A percentile compares a stretch with the other conserved stretches of the same genome.
These are phyloP conservation scores for Phytophthora pistaciae DNA, from an alignment of 352 stramenopile species.

Conservation along the genomic window DNA sequence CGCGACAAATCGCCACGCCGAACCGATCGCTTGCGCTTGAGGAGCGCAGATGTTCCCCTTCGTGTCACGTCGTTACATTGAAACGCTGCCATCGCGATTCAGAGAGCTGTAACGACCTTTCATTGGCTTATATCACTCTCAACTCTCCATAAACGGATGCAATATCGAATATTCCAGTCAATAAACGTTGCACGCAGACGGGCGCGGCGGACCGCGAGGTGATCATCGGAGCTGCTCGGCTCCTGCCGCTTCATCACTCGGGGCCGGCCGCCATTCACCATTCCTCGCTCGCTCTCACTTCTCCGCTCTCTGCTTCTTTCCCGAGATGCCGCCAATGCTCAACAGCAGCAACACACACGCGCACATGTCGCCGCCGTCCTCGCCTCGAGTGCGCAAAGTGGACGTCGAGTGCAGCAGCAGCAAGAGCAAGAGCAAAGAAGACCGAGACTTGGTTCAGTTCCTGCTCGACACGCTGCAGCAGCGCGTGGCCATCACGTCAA, in stretches of 20 bases:
- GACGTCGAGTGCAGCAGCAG: slow-evolving; percentile 9
- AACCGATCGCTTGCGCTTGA: slow-evolving; percentile 12
- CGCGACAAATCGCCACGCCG: slow-evolving; percentile 24
- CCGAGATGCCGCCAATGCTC: slow-evolving; percentile 37
- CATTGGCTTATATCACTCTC: not conserved
- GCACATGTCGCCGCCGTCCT: slow-evolving; percentile 23
- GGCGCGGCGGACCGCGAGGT: not conserved
- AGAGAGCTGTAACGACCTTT: not conserved
- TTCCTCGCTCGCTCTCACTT: not conserved
- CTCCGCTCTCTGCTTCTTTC: not conserved
- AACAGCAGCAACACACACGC: slow-evolving; percentile 36
- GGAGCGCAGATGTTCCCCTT: not conserved
- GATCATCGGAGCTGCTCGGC: slow-evolving; percentile 16
- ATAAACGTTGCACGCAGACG: not conserved
- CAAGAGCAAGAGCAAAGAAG: not conserved
- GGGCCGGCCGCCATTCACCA: not conserved
- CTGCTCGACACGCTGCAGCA: slow-evolving; percentile 52
- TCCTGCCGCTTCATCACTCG: slow-evolving; percentile 11
- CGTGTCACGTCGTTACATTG: not conserved
- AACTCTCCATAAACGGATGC: not conserved
- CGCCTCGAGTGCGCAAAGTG: slow-evolving; percentile 26
- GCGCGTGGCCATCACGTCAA: slow-evolving; percentile 51
- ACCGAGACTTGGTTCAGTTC: slow-evolving; percentile 34
- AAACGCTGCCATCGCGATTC: not conserved
- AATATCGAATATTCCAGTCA: not conserved